Evolutionary conservation across 1,139 yeast genomes (phyloP).

Genomic region (Sugiyamaella neomexicana): DNA sequence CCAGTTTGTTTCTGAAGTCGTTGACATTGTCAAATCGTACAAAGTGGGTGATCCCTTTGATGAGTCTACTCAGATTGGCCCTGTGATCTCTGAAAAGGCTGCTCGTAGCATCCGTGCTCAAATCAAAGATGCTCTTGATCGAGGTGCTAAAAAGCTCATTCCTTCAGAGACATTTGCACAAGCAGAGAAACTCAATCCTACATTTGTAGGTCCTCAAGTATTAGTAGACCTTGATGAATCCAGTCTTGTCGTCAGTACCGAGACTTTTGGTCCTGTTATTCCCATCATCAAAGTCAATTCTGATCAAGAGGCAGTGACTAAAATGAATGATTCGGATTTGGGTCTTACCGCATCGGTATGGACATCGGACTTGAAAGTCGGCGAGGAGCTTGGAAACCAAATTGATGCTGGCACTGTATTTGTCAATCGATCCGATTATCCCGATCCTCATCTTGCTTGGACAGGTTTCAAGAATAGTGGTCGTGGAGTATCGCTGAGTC

Average conservation of each 20-base stretch:
- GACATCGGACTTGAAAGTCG: slow-evolving; percentile 49
- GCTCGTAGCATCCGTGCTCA: slow-evolving; percentile 69
- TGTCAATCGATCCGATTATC: slow-evolving; percentile 83
- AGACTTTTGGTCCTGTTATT: slow-evolving; percentile 62
- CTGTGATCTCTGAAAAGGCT: slow-evolving; percentile 73
- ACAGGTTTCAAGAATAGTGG: slow-evolving; percentile 85
- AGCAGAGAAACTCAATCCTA: slow-evolving; percentile 54
- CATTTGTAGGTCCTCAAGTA: slow-evolving; percentile 74
- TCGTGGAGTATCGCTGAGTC: slow-evolving; percentile 52
- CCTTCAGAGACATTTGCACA: slow-evolving; percentile 59
- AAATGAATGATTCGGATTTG: slow-evolving; percentile 42
- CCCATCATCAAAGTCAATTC: slow-evolving; percentile 45
- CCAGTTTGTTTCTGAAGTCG: slow-evolving; percentile 62
- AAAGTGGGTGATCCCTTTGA: slow-evolving; percentile 74
- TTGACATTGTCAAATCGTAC: slow-evolving; percentile 54
- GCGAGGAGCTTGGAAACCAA: slow-evolving; percentile 64
- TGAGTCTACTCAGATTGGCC: slow-evolving; percentile 68
- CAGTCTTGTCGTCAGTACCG: slow-evolving; percentile 61
- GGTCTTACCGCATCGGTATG: slow-evolving; percentile 61
- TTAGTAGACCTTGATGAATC: slow-evolving; percentile 70
- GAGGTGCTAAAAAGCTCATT: slow-evolving; percentile 68
- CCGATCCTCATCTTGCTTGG: slow-evolving; percentile 76
- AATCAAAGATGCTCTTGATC: slow-evolving; percentile 65
- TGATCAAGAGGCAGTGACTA: slow-evolving; percentile 41
- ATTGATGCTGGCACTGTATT: slow-evolving; percentile 83